Base-by-base conservation (phyloP, 148 eudicot genomes). In the Selenicereus undatus region DNA sequence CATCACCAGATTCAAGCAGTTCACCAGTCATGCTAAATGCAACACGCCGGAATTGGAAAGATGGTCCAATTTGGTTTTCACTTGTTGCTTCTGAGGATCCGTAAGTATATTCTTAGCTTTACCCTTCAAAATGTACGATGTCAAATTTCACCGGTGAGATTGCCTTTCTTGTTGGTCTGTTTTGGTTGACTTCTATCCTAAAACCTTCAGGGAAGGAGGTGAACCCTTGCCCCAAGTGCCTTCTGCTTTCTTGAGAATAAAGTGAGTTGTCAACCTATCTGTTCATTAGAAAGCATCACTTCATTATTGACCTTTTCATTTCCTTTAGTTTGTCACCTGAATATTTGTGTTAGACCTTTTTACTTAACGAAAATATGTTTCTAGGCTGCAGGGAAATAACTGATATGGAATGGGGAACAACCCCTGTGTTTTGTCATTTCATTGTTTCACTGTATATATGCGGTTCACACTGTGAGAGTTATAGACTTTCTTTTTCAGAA, bases 31-130 rank as follows among this genome's bases (percentile, higher is more conserved):
- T 88, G 73, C 82, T 88, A 27, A 90, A 83, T 80, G 83, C 83
- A 69, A 76, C 84, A 60, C 83, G 79, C 70, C 85, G 74, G 35
- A 81, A 81, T 43, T 83, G 88, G 88, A 88, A 83, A 83, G 82
- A 85, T 54, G 82, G 81, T 82, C 98, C 98, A 20, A 85, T 94
- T 86, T 94, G 98, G 98, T 90, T 93, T 86, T 91, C 98, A 43
- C 82, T 94, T 72, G 92, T 91, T 81, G 90, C 98, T 80, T 83
- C 90, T 32, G 89, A 86, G 66, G 89, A 93, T 39, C 88, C 82
- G 98, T 94, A 85, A 87, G 98, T 84, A n/a, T 20, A 39, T 58
- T n/a, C 32, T 30, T 64, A 65, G 21, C 64, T 76, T 56, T 73
- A 9, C 52, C 22, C 10, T 58, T 26, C 32, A 45, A 26, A 80